A percentile compares a stretch with the other conserved stretches of the same genome.
These are phyloP conservation scores for Myrica gale DNA, from an alignment of 306 rosid genomes.

Conservation along the genomic window DNA sequence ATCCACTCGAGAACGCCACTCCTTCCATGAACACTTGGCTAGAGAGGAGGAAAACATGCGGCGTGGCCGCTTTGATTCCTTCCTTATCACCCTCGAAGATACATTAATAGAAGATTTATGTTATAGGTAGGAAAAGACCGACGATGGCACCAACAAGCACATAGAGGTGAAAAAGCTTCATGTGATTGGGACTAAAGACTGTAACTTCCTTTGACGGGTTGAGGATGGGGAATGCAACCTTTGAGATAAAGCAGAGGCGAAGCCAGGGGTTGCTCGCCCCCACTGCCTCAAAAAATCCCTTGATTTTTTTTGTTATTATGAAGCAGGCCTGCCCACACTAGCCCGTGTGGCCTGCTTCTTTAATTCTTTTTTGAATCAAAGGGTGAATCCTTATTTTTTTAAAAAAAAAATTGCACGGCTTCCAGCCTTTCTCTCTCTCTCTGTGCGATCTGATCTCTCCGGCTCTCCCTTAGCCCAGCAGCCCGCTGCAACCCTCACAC, in stretches of 20 bases:
- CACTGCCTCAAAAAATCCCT: no score
- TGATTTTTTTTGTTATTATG: no score
- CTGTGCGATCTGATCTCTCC: no score
- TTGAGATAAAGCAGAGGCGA: slow-evolving; percentile 38
- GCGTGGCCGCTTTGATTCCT: slow-evolving; percentile 81
- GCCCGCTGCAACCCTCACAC: no score
- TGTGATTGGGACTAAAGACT: slow-evolving; percentile 41
- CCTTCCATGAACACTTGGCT: slow-evolving; percentile 96
- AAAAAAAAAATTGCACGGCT: no score
- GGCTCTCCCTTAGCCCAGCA: no score
- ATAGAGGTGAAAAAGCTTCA: slow-evolving; percentile 55
- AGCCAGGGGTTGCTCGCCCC: no score
- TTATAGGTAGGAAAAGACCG: slow-evolving; percentile 72
- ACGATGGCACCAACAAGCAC: slow-evolving; percentile 47
- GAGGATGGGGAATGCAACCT: slow-evolving; percentile 59
- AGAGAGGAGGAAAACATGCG: slow-evolving; percentile 78
- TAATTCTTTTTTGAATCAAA: no score
- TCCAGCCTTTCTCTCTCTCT: no score
- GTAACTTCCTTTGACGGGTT: slow-evolving; percentile 34
- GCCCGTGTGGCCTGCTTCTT: no score
- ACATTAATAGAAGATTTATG: slow-evolving; percentile 68
- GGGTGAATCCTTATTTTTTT: no score
- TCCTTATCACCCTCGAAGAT: slow-evolving; percentile 67
- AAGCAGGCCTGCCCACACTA: no score
- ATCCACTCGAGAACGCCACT: slow-evolving; percentile 42